phyloP scores from a whole-genome alignment of 163 green algal species.

The Picocystis sp. region DNA sequence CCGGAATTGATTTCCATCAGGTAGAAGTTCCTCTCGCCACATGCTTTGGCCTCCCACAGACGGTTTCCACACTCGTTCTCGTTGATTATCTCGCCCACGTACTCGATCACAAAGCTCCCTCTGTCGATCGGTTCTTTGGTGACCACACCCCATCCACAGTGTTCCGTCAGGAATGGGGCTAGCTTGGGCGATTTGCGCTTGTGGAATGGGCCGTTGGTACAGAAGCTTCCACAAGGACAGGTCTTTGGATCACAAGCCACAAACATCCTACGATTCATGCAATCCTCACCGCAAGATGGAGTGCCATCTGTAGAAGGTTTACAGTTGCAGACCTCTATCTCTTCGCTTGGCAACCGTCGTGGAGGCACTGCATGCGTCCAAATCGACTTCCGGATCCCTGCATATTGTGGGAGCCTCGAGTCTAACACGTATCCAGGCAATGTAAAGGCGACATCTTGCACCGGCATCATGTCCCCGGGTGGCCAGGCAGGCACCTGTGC shows the following conservation, averaged over 20 bases:
- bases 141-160: slow-evolving; percentile 65
- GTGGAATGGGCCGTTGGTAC: slow-evolving; percentile 67
- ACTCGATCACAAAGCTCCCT: slow-evolving; percentile 75
- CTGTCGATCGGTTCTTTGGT: slow-evolving; percentile 23
- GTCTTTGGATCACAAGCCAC: slow-evolving; percentile 55
- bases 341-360: slow-evolving; percentile 38
- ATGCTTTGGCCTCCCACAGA: slow-evolving; percentile 24
- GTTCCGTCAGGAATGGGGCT: slow-evolving; percentile 56
- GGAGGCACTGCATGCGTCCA: slow-evolving; percentile 16
- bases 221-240: slow-evolving; percentile 59
- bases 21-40: slow-evolving; percentile 64
- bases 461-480: background rate
- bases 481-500: background rate
- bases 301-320: background rate
- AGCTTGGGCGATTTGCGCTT: slow-evolving; percentile 35
- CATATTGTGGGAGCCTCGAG: background rate
- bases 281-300: slow-evolving; percentile 33
- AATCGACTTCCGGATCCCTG: background rate
- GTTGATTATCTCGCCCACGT: slow-evolving; percentile 41
- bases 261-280: slow-evolving; percentile 57
- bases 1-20: slow-evolving; percentile 66
- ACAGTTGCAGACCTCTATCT: slow-evolving; percentile 47
- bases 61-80: slow-evolving; percentile 22
- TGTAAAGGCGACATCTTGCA: background rate
- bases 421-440: background rate